phyloP scores from a whole-genome alignment of 139 green algal genomes.

The Protoeuglena noctilucae region DNA sequence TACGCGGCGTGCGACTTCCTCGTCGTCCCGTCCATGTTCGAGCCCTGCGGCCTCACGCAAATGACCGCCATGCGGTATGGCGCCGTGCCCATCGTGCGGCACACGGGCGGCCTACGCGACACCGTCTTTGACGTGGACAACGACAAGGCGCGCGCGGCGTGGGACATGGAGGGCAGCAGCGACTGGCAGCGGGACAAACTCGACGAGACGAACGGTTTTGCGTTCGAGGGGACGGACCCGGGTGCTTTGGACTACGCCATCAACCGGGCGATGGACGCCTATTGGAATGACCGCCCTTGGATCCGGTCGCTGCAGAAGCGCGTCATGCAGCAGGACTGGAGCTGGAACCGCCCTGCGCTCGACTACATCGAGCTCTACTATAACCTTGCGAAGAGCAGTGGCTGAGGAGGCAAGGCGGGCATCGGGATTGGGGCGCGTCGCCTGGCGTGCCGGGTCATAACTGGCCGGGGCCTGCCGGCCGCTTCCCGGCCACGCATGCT shows the following conservation, averaged over 20 bases:
- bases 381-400: slow-evolving; percentile 48
- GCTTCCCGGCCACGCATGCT: no score
- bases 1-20: slow-evolving; percentile 85
- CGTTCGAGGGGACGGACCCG: slow-evolving; percentile 72
- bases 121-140: slow-evolving; percentile 74
- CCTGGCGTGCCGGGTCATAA: no score
- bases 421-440: no score
- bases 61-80: slow-evolving; percentile 93
- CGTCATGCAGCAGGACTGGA: slow-evolving; percentile 80
- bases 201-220: slow-evolving; percentile 63
- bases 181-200: slow-evolving; percentile 43
- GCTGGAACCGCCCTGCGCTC: slow-evolving; percentile 72
- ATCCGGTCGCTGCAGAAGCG: slow-evolving; percentile 41
- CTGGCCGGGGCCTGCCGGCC: no score
- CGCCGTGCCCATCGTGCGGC: slow-evolving; percentile 71
- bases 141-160: slow-evolving; percentile 54
- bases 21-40: slow-evolving; percentile 92
- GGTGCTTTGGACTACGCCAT: slow-evolving; percentile 78
- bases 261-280: slow-evolving; percentile 61
- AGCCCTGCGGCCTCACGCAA: slow-evolving; percentile 76
- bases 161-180: slow-evolving; percentile 55
- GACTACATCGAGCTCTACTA: slow-evolving; percentile 98
- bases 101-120: slow-evolving; percentile 78
- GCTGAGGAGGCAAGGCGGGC: no score
- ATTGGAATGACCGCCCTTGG: slow-evolving; percentile 49